Conservation (phyloP, 1,284 basidiomycete genomes). For the Cutaneotrichosporon sp. region DNA sequence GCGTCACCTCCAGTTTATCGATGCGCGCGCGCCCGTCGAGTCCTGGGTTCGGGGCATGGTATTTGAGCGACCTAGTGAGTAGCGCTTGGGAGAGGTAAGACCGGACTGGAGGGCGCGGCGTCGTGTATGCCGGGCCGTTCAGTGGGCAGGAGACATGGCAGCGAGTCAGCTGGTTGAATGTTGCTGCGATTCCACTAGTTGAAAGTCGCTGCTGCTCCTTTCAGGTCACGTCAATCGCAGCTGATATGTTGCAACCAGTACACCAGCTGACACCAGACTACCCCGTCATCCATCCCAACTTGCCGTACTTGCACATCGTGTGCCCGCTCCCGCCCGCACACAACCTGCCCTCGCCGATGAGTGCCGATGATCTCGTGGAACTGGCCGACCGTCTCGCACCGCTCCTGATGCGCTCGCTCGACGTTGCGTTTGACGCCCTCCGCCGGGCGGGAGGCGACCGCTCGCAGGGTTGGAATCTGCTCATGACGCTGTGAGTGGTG, state of each 20-base stretch:
- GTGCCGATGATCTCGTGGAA: constrained; percentile 46
- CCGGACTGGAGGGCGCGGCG: too few relatives aligned
- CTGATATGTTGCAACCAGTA: too few relatives aligned
- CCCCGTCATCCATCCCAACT: constrained; percentile 64
- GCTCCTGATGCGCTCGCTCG: constrained; percentile 71
- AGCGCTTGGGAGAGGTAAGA: too few relatives aligned
- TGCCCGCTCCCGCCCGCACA: constrained; percentile 55
- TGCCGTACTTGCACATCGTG: constrained; percentile 79
- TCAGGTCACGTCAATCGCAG: too few relatives aligned
- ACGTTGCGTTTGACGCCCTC: constrained; percentile 69
- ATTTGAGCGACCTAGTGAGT: constrained; percentile 63
- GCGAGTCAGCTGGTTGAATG: too few relatives aligned
- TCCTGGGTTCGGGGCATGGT: constrained; percentile 61
- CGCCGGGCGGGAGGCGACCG: constrained; percentile 38
- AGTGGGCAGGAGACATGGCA: too few relatives aligned
- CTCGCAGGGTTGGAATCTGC: constrained; percentile 66
- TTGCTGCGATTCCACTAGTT: too few relatives aligned
- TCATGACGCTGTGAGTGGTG: constrained; percentile 61
- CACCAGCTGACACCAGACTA: constrained; percentile 57
- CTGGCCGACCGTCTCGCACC: constrained; percentile 62
- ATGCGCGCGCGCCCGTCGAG: constrained; percentile 70
- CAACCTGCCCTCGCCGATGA: constrained; percentile 56
- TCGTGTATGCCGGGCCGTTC: too few relatives aligned
- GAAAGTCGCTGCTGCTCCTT: too few relatives aligned
- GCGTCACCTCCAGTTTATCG: constrained; percentile 81